Percentiles rank a stretch among this genome's conserved stretches.
phyloP scores from a whole-genome alignment of 768 basidiomycete genomes.

The Tricholoma matsutake region DNA sequence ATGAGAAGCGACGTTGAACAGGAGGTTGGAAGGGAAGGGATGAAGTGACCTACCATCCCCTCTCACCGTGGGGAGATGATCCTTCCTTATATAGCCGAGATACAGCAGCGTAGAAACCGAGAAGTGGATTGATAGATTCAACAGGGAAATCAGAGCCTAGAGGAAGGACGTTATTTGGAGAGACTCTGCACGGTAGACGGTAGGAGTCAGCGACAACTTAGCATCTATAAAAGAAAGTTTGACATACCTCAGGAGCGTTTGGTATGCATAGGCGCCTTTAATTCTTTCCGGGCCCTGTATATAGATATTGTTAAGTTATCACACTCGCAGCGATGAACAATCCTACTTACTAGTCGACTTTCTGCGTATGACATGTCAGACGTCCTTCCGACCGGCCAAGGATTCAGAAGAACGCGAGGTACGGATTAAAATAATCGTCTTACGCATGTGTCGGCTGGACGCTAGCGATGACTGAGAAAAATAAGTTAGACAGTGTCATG shows the following conservation, averaged over 20 bases:
- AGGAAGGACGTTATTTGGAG: conserved; percentile 56
- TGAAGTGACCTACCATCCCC: conserved; percentile 67
- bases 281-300: conserved; percentile 80
- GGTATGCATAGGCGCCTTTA: conserved; percentile 88
- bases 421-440: conserved; percentile 21
- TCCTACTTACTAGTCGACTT: conserved; percentile 54
- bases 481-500: not conserved
- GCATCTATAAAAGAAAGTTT: not conserved
- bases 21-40: too few species aligned
- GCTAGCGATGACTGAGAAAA: conserved; percentile 75
- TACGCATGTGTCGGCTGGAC: conserved; percentile 93
- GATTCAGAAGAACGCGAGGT: not conserved
- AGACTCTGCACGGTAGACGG: conserved; percentile 35
- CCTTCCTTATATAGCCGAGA: conserved; percentile 68
- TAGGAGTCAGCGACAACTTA: not conserved
- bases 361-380: conserved; percentile 96
- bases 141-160: conserved; percentile 95
- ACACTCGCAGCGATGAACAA: not conserved
- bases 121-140: conserved; percentile 84
- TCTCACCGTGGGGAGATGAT: conserved; percentile 74
- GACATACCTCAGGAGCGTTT: conserved; percentile 66
- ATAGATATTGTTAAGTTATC: not conserved
- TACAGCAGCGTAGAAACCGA: conserved; percentile 88
- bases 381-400: conserved; percentile 42
- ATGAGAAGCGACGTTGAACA: not conserved